A percentile compares a stretch with the other conserved stretches of the same genome.
Conservation (phyloP, 805 yeast species). For the Pichia gijzeniarum region DNA sequence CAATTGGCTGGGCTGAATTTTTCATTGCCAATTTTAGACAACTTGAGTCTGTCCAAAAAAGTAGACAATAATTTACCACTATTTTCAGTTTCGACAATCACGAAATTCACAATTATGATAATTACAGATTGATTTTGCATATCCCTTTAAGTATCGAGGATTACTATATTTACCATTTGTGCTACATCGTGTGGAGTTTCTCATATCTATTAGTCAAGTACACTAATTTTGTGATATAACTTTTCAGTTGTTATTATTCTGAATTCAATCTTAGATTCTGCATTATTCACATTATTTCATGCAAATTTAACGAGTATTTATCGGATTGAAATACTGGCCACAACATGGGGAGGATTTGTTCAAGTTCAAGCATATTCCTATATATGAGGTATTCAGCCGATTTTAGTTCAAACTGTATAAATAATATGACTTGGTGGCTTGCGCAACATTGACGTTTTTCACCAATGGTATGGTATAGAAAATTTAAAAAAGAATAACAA, state of each 20-base stretch:
- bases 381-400: constrained; percentile 69
- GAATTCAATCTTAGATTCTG: constrained; percentile 50
- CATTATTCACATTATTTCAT: constrained; percentile 79
- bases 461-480: constrained; percentile 22
- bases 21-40: constrained; percentile 58
- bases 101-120: constrained; percentile 63
- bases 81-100: constrained; percentile 55
- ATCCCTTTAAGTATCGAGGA: constrained; percentile 21
- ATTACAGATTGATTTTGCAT: constrained; percentile 53
- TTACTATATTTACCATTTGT: constrained; percentile 22
- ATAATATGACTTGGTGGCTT: constrained; percentile 21
- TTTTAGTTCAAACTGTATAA: constrained; percentile 40
- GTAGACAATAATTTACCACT: constrained; percentile 23
- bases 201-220: constrained; percentile 27
- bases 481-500: too few species aligned
- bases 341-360: constrained; percentile 88
- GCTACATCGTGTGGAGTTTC: constrained; percentile 24
- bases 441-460: constrained; percentile 30
- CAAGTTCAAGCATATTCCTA: constrained; percentile 60
- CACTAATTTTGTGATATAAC: constrained; percentile 18
- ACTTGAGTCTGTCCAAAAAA: constrained; percentile 14
- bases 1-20: constrained; percentile 82
- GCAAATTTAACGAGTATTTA: constrained; percentile 76
- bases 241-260: constrained; percentile 19
- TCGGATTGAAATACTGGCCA: constrained; percentile 85